A percentile compares a stretch with the other conserved stretches of the same genome.
These are phyloP conservation scores for Colletotrichum sp. DNA, from an alignment of 2,329 filamentous ascomycete genomes.

Conservation along the genomic window DNA sequence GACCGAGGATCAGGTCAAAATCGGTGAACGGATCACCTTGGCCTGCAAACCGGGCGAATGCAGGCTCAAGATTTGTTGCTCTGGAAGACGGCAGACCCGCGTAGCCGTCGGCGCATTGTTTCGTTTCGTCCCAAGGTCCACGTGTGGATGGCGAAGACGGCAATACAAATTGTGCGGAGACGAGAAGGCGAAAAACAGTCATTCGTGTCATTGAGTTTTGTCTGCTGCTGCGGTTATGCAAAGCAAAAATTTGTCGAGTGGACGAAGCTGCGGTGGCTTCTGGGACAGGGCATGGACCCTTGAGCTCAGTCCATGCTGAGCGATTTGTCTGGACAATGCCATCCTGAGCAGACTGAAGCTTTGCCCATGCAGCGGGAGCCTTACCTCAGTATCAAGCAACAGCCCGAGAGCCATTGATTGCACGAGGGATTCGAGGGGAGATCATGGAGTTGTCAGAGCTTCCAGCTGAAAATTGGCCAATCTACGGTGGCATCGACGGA, in stretches of 20 bases:
- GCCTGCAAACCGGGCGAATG: not conserved
- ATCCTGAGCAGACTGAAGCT: not conserved
- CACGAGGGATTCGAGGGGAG: not conserved
- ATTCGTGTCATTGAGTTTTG: not conserved
- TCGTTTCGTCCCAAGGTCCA: constrained; percentile 18
- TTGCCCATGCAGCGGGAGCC: not conserved
- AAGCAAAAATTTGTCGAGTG: not conserved
- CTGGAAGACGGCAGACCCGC: not conserved
- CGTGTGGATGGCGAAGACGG: constrained; percentile 5
- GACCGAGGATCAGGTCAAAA: not conserved
- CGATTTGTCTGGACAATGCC: not conserved
- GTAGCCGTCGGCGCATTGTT: constrained; percentile 5
- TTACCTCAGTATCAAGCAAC: not conserved
- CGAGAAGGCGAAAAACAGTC: not conserved
- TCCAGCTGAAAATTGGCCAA: not conserved
- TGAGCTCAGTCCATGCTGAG: not conserved
- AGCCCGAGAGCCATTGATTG: not conserved
- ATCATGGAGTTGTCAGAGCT: not conserved
- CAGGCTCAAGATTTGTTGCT: not conserved
- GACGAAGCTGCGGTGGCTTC: not conserved
- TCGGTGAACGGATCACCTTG: not conserved
- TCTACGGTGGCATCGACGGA: not conserved
- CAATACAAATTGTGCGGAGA: not conserved
- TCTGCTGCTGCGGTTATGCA: not conserved
- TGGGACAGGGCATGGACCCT: not conserved